These are phyloP conservation scores for Sindora glabra DNA, from an alignment of 306 rosid species.

Conservation along the genomic window DNA sequence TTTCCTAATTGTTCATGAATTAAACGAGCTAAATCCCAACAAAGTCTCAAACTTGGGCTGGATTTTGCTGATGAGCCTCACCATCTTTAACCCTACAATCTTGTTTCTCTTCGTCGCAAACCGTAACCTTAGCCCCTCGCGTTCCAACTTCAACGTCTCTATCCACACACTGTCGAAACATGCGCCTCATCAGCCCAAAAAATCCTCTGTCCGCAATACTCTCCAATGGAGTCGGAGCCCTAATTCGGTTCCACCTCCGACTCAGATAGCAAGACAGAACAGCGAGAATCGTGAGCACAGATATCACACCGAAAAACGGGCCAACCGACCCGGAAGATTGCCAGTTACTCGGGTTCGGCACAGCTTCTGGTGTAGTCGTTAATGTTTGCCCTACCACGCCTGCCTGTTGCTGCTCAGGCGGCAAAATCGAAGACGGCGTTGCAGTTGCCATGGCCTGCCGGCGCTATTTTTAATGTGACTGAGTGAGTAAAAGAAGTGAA, in stretches of 20 bases:
- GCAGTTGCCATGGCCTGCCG: conserved; percentile 39
- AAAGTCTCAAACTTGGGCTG: background rate
- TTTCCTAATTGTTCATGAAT: too few relatives aligned
- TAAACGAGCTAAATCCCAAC: too few relatives aligned
- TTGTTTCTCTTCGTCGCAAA: conserved; percentile 6
- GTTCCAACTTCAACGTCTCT: conserved; percentile 21
- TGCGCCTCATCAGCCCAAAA: conserved; percentile 40
- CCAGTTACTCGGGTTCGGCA: conserved; percentile 21
- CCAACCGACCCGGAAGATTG: conserved; percentile 56
- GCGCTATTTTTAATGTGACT: background rate
- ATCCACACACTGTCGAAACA: conserved; percentile 1
- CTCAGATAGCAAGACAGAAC: conserved; percentile 55
- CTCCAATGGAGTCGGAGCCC: conserved; percentile 36
- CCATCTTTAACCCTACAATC: conserved; percentile 17
- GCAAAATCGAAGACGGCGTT: conserved; percentile 5
- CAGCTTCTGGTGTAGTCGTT: conserved; percentile 8
- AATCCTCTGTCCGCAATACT: conserved; percentile 22
- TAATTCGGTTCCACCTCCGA: conserved; percentile 24
- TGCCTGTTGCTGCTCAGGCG: conserved; percentile 26
- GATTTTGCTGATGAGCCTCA: conserved; percentile 15
- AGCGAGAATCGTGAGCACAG: conserved; percentile 40
- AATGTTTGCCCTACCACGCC: conserved; percentile 15
- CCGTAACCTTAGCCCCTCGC: conserved; percentile 30
- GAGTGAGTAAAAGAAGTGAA: background rate
- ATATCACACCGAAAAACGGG: conserved; percentile 62